These are phyloP conservation scores for Limnomonas spitsbergensis DNA, from an alignment of 139 green algal genomes.

Conservation along the genomic window DNA sequence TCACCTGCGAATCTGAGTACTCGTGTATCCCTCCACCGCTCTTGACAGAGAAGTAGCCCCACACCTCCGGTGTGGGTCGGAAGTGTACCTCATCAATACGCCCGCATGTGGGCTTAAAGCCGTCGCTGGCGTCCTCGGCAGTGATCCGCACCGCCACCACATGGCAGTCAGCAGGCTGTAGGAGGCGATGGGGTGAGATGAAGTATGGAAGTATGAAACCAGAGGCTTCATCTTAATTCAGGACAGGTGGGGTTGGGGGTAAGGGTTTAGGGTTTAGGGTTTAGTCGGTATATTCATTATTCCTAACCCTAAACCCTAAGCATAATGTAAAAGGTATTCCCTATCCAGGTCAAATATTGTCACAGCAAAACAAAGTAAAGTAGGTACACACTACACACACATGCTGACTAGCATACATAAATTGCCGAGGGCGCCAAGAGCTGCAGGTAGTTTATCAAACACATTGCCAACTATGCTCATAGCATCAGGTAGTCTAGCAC, in stretches of 20 bases:
- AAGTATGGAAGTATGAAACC: neutral
- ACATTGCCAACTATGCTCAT: too few relatives aligned
- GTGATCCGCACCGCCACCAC: slow-evolving; percentile 89
- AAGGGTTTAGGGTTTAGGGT: too few relatives aligned
- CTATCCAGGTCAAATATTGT: too few relatives aligned
- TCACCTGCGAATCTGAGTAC: slow-evolving; percentile 96
- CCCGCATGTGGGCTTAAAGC: slow-evolving; percentile 96
- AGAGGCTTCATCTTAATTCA: neutral
- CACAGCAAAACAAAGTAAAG: too few relatives aligned
- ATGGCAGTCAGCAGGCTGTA: slow-evolving; percentile 54
- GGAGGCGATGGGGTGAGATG: neutral
- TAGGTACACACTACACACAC: too few relatives aligned
- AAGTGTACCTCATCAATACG: slow-evolving; percentile 90
- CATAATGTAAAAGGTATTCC: too few relatives aligned
- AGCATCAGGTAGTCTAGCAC: too few relatives aligned
- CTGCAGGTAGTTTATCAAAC: too few relatives aligned
- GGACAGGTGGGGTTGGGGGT: neutral
- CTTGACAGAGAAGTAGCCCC: slow-evolving; percentile 97
- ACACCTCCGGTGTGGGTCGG: slow-evolving; percentile 72
- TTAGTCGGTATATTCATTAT: too few relatives aligned
- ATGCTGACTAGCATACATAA: too few relatives aligned
- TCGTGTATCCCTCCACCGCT: slow-evolving; percentile 91
- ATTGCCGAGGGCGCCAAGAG: too few relatives aligned
- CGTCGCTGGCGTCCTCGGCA: slow-evolving; percentile 89
- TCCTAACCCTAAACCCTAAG: too few relatives aligned